Conservation (phyloP, 306 rosid genomes). For the Vicia villosa region DNA sequence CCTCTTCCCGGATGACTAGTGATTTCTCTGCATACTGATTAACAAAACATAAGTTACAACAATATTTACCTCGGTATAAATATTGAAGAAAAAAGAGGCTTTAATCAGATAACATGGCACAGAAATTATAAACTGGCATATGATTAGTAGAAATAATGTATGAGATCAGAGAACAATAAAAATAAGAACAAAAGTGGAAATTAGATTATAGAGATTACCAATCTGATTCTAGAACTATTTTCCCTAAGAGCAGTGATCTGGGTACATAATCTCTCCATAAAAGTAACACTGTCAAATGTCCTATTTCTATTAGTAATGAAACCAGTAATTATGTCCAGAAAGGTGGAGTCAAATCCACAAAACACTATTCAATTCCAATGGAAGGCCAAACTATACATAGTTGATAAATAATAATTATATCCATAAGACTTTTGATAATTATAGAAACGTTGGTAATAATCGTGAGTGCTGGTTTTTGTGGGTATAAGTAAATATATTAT, state of each 20-base stretch:
- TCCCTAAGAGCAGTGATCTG: slow-evolving; percentile 13
- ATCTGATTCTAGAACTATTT: not conserved
- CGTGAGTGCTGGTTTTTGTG: slow-evolving; percentile 21
- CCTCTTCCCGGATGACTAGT: slow-evolving; percentile 59
- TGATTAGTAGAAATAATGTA: not conserved
- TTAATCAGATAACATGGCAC: slow-evolving; percentile 16
- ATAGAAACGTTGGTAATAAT: slow-evolving; percentile 25
- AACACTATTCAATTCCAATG: slow-evolving; percentile 22
- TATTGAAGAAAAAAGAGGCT: slow-evolving; percentile 26
- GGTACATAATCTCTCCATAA: slow-evolving; percentile 18
- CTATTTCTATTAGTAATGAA: slow-evolving; percentile 22
- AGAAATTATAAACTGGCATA: slow-evolving; percentile 16
- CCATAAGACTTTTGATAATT: slow-evolving; percentile 9
- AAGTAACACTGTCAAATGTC: slow-evolving; percentile 22
- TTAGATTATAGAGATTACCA: slow-evolving; percentile 3
- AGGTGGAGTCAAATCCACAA: slow-evolving; percentile 17
- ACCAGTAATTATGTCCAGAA: slow-evolving; percentile 4
- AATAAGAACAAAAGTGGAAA: not conserved
- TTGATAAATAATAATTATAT: not conserved
- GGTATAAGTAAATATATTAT: slow-evolving; percentile 13
- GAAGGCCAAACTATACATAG: slow-evolving; percentile 18
- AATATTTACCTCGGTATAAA: slow-evolving; percentile 18
- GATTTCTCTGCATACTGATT: slow-evolving; percentile 79
- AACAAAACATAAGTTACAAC: slow-evolving; percentile 35
- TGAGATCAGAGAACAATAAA: not conserved